A percentile compares a stretch with the other conserved stretches of the same genome.
Evolutionary conservation across 179 eudicot genomes (phyloP).

Genomic region (Corrigiola litoralis): DNA sequence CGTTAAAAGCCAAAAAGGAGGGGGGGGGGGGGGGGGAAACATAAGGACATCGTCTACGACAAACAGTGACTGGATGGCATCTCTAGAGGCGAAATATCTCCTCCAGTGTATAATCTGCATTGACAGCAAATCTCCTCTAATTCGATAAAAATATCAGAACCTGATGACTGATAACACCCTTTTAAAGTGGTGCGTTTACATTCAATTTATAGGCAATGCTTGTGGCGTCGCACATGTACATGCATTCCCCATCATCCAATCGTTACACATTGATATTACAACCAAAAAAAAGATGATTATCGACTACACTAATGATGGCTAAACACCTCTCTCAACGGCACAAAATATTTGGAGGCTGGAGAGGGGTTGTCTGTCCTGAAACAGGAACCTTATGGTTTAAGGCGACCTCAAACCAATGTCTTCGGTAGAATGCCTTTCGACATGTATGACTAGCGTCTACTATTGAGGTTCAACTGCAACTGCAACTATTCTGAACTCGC

Average conservation of each 20-base stretch:
- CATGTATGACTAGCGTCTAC: not conserved
- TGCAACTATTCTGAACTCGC: not conserved
- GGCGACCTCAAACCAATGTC: not conserved
- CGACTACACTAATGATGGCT: not conserved
- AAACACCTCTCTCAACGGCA: not conserved
- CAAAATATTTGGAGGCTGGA: not conserved
- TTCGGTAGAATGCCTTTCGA: not conserved
- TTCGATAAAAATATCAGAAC: not conserved
- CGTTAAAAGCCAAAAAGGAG: too few species aligned
- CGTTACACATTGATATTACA: not conserved
- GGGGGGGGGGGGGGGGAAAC: too few species aligned
- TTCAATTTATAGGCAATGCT: not conserved
- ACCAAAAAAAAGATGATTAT: not conserved
- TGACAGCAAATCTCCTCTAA: not conserved
- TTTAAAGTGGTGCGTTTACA: not conserved
- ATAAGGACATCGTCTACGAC: too few species aligned
- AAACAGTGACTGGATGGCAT: too few species aligned
- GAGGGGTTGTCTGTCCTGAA: not conserved
- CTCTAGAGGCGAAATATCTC: too few species aligned
- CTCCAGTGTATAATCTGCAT: not conserved
- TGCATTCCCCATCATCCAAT: not conserved
- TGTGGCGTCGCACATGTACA: constrained; percentile 2
- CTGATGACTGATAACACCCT: not conserved
- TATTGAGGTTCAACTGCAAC: constrained; percentile 2
- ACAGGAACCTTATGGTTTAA: not conserved